phyloP scores from a whole-genome alignment of 1,284 basidiomycete genomes.

The Paramarasmius palmivorus region DNA sequence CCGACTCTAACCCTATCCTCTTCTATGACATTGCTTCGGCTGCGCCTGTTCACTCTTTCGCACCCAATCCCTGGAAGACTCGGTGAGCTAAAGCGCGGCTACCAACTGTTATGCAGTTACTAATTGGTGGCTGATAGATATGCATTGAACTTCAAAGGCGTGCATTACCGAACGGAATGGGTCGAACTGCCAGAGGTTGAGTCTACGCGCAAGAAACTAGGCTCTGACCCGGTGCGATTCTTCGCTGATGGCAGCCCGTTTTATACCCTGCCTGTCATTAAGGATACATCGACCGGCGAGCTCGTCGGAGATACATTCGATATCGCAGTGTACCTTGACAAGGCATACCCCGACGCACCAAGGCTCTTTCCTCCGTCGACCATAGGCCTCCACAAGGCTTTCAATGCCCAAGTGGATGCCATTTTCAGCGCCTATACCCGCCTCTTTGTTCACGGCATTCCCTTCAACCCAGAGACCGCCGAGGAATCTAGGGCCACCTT shows the following conservation, averaged over 20 bases:
- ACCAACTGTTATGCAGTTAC: background rate
- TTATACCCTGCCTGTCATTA: conserved; percentile 27
- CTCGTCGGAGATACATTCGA: conserved; percentile 19
- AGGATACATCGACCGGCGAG: conserved; percentile 16
- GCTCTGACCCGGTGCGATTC: conserved; percentile 8
- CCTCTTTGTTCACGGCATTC: background rate
- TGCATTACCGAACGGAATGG: conserved; percentile 20
- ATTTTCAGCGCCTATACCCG: conserved; percentile 6
- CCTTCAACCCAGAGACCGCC: conserved; percentile 10
- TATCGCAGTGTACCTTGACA: conserved; percentile 25
- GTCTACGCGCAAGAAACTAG: conserved; percentile 10
- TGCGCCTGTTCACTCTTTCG: background rate
- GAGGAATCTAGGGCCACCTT: conserved; percentile 9
- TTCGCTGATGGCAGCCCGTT: conserved; percentile 14
- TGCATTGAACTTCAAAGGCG: conserved; percentile 18
- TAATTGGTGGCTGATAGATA: conserved; percentile 2
- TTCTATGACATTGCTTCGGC: background rate
- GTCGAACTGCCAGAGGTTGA: conserved; percentile 20
- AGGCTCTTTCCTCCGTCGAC: conserved; percentile 13
- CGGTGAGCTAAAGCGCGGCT: background rate
- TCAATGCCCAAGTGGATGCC: conserved; percentile 8
- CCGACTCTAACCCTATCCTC: background rate
- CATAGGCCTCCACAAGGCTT: conserved; percentile 3
- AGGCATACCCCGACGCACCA: conserved; percentile 19
- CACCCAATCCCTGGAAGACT: background rate